phyloP scores from a whole-genome alignment of 805 yeast genomes.

The Saturnispora mendoncae region DNA sequence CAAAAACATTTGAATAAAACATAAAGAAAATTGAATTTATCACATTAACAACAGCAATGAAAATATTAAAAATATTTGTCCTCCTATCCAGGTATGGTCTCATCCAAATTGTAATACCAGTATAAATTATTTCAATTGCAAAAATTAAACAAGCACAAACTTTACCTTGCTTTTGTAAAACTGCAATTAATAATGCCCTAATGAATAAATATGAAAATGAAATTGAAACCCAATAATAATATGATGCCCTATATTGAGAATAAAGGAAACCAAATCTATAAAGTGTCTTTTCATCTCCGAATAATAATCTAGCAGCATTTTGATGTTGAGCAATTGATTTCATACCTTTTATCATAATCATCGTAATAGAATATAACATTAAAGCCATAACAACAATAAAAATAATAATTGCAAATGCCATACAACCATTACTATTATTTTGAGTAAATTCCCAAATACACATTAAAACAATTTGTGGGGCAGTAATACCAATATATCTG shows the following conservation, averaged over 20 bases:
- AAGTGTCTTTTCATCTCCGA: conserved; percentile 71
- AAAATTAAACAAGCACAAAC: conserved; percentile 73
- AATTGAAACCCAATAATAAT: conserved; percentile 73
- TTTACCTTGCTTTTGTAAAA: conserved; percentile 72
- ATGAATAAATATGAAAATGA: conserved; percentile 56
- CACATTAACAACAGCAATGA: conserved; percentile 69
- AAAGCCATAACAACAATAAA: conserved; percentile 50
- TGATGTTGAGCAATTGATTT: conserved; percentile 63
- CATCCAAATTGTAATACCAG: conserved; percentile 53
- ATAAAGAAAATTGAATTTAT: conserved; percentile 79
- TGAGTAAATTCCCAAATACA: conserved; percentile 86
- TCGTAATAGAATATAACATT: conserved; percentile 60
- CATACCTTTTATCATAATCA: conserved; percentile 68
- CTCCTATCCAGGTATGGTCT: conserved; percentile 93
- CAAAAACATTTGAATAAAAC: conserved; percentile 79
- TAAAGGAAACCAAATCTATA: conserved; percentile 89
- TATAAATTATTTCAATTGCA: conserved; percentile 63
- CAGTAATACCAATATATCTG: conserved; percentile 73
- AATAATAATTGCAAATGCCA: conserved; percentile 70
- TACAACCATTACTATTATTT: conserved; percentile 73
- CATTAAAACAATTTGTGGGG: conserved; percentile 76
- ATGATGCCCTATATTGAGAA: conserved; percentile 81
- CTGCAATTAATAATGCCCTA: conserved; percentile 78
- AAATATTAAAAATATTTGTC: conserved; percentile 88
- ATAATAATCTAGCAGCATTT: conserved; percentile 87